Percentiles rank a stretch among this genome's conserved stretches.
Evolutionary conservation across 1,139 yeast species (phyloP).

Genomic region (Wickerhamomyces sp.): DNA sequence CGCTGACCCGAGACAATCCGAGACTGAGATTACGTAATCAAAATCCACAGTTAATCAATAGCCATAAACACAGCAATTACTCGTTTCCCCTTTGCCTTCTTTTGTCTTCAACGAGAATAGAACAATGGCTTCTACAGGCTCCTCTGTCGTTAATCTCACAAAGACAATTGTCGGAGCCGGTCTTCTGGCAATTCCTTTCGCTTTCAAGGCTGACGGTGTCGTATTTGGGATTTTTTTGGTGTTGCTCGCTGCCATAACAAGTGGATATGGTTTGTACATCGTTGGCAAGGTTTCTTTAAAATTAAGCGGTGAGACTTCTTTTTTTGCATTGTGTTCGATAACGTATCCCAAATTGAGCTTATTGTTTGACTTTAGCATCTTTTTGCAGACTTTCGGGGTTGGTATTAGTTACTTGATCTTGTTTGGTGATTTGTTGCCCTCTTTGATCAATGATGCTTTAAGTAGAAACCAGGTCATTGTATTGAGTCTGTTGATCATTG

Average conservation of each 20-base stretch:
- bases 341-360: conserved; percentile 84
- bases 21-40: too few relatives aligned
- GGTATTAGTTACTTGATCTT: conserved; percentile 84
- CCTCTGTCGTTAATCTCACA: conserved; percentile 55
- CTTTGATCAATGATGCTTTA: conserved; percentile 35
- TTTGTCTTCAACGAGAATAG: background rate
- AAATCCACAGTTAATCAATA: too few relatives aligned
- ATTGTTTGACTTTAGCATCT: conserved; percentile 81
- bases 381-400: conserved; percentile 90
- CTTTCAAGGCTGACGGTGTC: conserved; percentile 82
- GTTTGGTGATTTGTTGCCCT: conserved; percentile 87
- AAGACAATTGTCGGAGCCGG: conserved; percentile 90
- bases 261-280: conserved; percentile 75
- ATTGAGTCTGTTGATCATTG: conserved; percentile 52
- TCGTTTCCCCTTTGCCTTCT: too few relatives aligned
- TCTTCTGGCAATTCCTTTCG: conserved; percentile 85
- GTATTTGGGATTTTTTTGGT: conserved; percentile 62
- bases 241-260: conserved; percentile 67
- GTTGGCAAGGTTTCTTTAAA: conserved; percentile 72
- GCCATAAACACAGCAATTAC: too few relatives aligned
- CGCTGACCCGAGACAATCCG: background rate
- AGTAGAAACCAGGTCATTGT: conserved; percentile 58
- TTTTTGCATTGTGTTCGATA: conserved; percentile 75
- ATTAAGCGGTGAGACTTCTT: conserved; percentile 67
- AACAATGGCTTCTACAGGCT: conserved; percentile 22